Evolutionary conservation across 192 early-diverging fungal species (phyloP).

Genomic region (Oehlia diaphana): DNA sequence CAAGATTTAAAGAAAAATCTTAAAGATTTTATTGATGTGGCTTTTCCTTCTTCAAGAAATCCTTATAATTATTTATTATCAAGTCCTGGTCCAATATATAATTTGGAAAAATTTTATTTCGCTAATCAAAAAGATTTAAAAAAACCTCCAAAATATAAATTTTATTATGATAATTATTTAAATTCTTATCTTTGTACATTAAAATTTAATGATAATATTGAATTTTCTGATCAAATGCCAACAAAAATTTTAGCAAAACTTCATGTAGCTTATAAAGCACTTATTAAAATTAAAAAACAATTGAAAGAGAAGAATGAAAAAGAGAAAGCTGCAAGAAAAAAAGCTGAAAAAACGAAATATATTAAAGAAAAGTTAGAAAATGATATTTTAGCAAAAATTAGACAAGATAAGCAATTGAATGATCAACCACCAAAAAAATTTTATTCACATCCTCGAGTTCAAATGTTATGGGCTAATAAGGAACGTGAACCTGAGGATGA

Average conservation of each 20-base stretch:
- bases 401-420: not conserved
- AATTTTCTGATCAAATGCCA: not conserved
- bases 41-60: not conserved
- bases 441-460: not conserved
- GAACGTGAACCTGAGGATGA: not conserved
- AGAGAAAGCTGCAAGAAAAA: not conserved
- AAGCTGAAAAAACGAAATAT: not conserved
- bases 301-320: not conserved
- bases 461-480: not conserved
- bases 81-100: not conserved
- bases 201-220: not conserved
- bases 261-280: not conserved
- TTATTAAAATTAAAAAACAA: not conserved
- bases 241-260: not conserved
- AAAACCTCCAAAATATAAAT: not conserved
- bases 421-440: not conserved
- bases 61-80: not conserved
- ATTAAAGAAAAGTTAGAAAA: not conserved
- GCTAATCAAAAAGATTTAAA: not conserved
- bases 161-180: not conserved
- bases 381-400: not conserved
- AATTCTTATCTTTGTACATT: not conserved
- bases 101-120: not conserved
- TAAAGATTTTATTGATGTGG: not conserved
- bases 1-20: not conserved